Conservation (phyloP, 805 yeast species). For the Blastobotrys chiropterorum region DNA sequence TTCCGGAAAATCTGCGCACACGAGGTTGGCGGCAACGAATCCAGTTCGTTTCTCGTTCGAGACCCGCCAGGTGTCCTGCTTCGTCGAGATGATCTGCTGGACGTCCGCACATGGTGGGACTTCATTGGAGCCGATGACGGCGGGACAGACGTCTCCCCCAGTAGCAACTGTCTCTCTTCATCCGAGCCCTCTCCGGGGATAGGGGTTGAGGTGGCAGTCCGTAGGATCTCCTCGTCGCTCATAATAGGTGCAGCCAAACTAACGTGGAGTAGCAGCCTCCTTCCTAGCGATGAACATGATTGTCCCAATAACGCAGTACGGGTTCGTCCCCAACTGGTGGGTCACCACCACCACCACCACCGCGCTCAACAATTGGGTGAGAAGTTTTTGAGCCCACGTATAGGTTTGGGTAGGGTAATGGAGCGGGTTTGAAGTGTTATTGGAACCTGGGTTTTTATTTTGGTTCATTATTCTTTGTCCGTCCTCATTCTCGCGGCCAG, state of each 20-base stretch:
- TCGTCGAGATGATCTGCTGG: not conserved
- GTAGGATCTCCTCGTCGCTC: not conserved
- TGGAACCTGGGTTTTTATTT: too few relatives aligned
- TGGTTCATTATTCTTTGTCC: too few relatives aligned
- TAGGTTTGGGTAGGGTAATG: too few relatives aligned
- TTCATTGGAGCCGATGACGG: not conserved
- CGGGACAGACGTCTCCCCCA: not conserved
- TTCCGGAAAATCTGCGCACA: constrained; percentile 64
- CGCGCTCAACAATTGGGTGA: not conserved
- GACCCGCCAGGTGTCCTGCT: not conserved
- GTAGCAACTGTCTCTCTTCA: not conserved
- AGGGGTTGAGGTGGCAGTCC: not conserved
- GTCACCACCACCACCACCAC: not conserved
- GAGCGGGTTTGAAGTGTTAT: too few relatives aligned
- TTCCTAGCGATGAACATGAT: not conserved
- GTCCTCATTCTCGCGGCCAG: too few relatives aligned
- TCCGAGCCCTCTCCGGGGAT: not conserved
- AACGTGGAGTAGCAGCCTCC: not conserved
- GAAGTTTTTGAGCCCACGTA: too few relatives aligned
- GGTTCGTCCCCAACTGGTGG: not conserved
- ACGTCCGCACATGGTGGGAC: not conserved
- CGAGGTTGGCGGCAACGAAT: constrained; percentile 12
- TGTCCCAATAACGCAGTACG: not conserved
- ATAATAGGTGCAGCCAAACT: not conserved
- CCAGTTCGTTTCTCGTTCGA: constrained; percentile 5